phyloP scores from a whole-genome alignment of 2,329 filamentous ascomycete species.

The Colletotrichum coccodes region DNA sequence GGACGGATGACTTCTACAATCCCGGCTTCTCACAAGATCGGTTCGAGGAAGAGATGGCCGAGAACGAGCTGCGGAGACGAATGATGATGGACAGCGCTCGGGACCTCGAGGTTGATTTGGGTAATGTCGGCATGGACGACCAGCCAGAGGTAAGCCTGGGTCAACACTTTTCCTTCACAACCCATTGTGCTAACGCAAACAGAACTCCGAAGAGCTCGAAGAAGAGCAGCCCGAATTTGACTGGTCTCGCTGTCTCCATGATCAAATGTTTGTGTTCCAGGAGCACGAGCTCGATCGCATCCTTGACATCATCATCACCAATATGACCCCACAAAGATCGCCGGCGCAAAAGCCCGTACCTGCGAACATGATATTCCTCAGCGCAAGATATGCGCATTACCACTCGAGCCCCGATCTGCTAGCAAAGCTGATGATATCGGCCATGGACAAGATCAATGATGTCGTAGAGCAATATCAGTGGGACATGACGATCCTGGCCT shows the following conservation, averaged over 20 bases:
- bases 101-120: constrained; percentile 94
- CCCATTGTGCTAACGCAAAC: constrained; percentile 36
- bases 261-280: constrained; percentile 99
- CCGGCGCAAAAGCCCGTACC: constrained; percentile 98
- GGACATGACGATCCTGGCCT: constrained; percentile 99
- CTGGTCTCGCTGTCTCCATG: constrained; percentile 92
- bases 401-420: constrained; percentile 90
- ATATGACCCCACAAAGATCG: constrained; percentile 96
- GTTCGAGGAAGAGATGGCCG: constrained; percentile 97
- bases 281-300: constrained; percentile 92
- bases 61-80: constrained; percentile 92
- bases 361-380: constrained; percentile 95
- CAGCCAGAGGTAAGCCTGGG: constrained; percentile 79
- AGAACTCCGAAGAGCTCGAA: constrained; percentile 75
- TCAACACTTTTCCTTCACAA: constrained; percentile 21
- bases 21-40: constrained; percentile 90
- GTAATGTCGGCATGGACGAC: constrained; percentile 95
- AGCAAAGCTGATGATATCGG: constrained; percentile 80
- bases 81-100: constrained; percentile 99
- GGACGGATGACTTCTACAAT: constrained; percentile 92
- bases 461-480: constrained; percentile 96
- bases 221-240: constrained; percentile 95
- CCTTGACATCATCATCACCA: constrained; percentile 94
- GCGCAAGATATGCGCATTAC: constrained; percentile 95
- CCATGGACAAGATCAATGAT: constrained; percentile 96